Evolutionary conservation across 2,329 filamentous ascomycete genomes (phyloP).

Genomic region (Paramyrothecium sp.): DNA sequence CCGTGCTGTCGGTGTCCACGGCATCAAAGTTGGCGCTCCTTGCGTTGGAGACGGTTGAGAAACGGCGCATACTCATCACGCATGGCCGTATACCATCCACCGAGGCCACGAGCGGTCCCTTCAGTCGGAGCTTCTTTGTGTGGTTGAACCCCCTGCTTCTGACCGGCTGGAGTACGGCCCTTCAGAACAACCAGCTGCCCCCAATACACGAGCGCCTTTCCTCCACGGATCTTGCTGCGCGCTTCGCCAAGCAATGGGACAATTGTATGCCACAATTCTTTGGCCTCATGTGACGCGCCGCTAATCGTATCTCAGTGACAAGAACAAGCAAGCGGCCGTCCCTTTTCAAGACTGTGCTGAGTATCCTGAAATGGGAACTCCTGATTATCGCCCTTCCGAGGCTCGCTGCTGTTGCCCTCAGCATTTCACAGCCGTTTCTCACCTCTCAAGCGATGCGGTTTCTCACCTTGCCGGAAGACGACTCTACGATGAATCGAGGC

Average conservation of each 20-base stretch:
- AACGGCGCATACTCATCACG: constrained; percentile 29
- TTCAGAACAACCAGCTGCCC: constrained; percentile 25
- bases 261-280: background rate
- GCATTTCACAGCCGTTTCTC: constrained; percentile 28
- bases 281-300: background rate
- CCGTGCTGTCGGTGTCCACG: constrained; percentile 17
- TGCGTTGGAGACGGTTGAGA: constrained; percentile 26
- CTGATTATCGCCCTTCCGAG: constrained; percentile 23
- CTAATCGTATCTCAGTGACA: constrained; percentile 10
- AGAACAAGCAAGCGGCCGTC: constrained; percentile 17
- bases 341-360: constrained; percentile 21
- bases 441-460: constrained; percentile 24
- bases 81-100: constrained; percentile 40
- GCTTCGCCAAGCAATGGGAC: constrained; percentile 22
- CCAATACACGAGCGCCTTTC: constrained; percentile 26
- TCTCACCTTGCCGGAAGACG: constrained; percentile 18
- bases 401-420: constrained; percentile 23
- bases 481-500: constrained; percentile 21
- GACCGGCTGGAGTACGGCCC: constrained; percentile 39
- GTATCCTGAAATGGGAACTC: constrained; percentile 27
- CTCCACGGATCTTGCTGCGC: constrained; percentile 21
- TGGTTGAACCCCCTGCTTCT: constrained; percentile 43
- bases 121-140: constrained; percentile 28
- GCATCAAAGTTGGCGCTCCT: constrained; percentile 22
- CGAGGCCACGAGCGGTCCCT: constrained; percentile 45